Evolutionary conservation across 2,329 filamentous ascomycete species (phyloP).

Genomic region (Arthrobotrys sinensis): DNA sequence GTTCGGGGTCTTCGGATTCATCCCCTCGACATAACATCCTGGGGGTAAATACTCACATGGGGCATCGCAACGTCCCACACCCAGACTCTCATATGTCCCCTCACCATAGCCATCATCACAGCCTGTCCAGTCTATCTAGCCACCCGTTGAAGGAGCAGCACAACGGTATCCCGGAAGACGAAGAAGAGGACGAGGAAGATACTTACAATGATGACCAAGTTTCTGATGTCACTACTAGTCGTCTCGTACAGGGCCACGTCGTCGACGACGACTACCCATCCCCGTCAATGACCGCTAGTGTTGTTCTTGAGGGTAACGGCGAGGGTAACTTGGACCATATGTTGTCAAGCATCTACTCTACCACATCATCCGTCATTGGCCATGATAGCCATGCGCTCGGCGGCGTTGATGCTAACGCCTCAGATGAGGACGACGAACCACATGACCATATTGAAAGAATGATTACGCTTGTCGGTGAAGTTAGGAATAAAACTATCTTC

Average conservation of each 20-base stretch:
- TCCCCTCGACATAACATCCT: constrained; percentile 47
- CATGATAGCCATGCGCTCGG: constrained; percentile 80
- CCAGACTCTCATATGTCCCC: constrained; percentile 58
- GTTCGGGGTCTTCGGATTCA: constrained; percentile 54
- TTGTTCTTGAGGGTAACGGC: constrained; percentile 71
- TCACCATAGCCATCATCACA: constrained; percentile 49
- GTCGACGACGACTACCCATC: constrained; percentile 94
- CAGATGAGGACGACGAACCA: constrained; percentile 94
- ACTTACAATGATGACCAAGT: constrained; percentile 85
- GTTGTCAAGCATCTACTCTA: constrained; percentile 83
- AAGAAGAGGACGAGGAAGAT: constrained; percentile 68
- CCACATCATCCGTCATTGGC: constrained; percentile 81
- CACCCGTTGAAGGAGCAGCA: constrained; percentile 58
- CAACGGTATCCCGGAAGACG: constrained; percentile 46
- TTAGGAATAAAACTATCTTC: constrained; percentile 87
- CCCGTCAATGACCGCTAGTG: constrained; percentile 76
- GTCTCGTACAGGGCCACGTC: constrained; percentile 92
- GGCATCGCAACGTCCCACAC: constrained; percentile 55
- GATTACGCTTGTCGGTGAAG: constrained; percentile 97
- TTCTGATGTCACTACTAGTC: constrained; percentile 89
- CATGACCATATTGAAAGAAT: constrained; percentile 89
- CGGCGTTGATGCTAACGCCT: constrained; percentile 85
- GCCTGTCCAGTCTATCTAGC: constrained; percentile 34
- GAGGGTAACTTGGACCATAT: constrained; percentile 82
- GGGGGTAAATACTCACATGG: constrained; percentile 42